These are phyloP conservation scores for Arthrobotrys sinensis DNA, from an alignment of 2,329 filamentous ascomycete genomes.

Conservation along the genomic window DNA sequence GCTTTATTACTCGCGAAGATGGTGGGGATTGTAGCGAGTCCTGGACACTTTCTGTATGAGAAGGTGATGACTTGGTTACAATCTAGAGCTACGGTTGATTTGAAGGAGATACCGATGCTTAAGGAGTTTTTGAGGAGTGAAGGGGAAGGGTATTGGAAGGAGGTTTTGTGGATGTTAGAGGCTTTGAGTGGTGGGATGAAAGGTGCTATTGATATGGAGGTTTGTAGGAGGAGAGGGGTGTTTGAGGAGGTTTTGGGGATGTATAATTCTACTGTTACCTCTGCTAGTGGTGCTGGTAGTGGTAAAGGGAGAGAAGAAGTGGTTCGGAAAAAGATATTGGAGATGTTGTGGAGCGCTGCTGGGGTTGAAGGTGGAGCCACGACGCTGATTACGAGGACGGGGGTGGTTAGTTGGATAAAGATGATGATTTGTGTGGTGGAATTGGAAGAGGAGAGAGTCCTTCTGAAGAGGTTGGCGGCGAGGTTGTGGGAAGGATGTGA, in stretches of 20 bases:
- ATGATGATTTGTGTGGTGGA: constrained; percentile 47
- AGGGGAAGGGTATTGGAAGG: constrained; percentile 63
- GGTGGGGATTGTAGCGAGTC: constrained; percentile 61
- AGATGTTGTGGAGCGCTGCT: constrained; percentile 63
- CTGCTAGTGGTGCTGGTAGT: background rate
- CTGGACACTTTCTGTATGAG: constrained; percentile 63
- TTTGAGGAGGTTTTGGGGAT: constrained; percentile 45
- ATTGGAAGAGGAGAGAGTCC: constrained; percentile 39
- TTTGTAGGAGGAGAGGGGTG: constrained; percentile 43
- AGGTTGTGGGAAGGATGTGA: constrained; percentile 63
- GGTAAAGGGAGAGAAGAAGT: constrained; percentile 30
- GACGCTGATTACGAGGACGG: constrained; percentile 64
- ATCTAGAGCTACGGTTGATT: constrained; percentile 56
- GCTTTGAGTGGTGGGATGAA: constrained; percentile 61
- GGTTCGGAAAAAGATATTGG: constrained; percentile 62
- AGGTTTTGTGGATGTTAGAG: constrained; percentile 63
- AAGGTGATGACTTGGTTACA: constrained; percentile 63
- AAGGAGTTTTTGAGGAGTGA: constrained; percentile 53
- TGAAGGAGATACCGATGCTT: constrained; percentile 63
- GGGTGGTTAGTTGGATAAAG: constrained; percentile 62
- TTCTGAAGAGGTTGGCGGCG: constrained; percentile 62
- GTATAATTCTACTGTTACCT: constrained; percentile 4
- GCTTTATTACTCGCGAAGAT: constrained; percentile 62
- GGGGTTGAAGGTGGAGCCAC: constrained; percentile 63
- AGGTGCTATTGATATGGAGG: constrained; percentile 50